Evolutionary conservation across 108 stramenopile species (phyloP).

Genomic region (Stephanodiscus minutulus): DNA sequence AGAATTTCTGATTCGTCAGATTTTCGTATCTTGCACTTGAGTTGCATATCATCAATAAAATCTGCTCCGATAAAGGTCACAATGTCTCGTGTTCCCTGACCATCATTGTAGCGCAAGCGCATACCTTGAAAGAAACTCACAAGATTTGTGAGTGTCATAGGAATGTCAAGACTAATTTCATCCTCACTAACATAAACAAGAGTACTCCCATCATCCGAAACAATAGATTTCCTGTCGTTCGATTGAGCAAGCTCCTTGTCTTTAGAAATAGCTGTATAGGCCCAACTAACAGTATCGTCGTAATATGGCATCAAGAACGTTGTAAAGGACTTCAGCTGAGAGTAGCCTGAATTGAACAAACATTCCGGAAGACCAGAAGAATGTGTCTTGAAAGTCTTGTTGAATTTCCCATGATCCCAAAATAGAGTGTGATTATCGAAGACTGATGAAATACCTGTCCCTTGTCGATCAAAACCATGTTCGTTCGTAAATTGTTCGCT

Average conservation of each 20-base stretch:
- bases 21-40: background rate
- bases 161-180: background rate
- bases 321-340: background rate
- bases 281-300: slow-evolving; percentile 10
- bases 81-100: background rate
- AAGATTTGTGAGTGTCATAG: background rate
- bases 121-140: background rate
- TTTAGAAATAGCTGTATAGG: background rate
- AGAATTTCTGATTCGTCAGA: slow-evolving; percentile 3
- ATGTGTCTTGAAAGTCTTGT: background rate
- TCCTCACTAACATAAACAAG: no score
- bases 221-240: background rate
- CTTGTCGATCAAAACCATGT: background rate
- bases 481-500: background rate
- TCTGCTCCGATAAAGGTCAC: background rate
- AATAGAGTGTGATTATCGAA: slow-evolving; percentile 3
- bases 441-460: background rate
- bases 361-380: slow-evolving; percentile 1
- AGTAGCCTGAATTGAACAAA: slow-evolving; percentile 10
- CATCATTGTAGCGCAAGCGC: slow-evolving; percentile 11
- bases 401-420: background rate
- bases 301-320: background rate
- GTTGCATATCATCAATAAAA: slow-evolving; percentile 3
- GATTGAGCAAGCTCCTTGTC: background rate
- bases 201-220: background rate